These are phyloP conservation scores for Penicillium malachiteum DNA, from an alignment of 495 filamentous ascomycete genomes.

Conservation along the genomic window DNA sequence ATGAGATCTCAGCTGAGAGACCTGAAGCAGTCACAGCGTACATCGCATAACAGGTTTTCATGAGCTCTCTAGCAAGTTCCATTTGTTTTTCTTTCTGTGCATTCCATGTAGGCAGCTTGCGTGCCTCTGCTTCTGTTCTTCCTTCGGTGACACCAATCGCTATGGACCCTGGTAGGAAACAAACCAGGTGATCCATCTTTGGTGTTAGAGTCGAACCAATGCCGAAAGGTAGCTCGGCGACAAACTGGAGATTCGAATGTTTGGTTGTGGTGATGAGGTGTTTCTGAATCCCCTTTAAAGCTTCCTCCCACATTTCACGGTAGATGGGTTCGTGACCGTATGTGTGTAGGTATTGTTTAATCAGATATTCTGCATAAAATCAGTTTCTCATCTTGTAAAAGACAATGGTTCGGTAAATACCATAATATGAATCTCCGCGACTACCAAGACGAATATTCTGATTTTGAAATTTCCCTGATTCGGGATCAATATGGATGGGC, in stretches of 20 bases:
- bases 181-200: constrained; percentile 94
- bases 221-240: constrained; percentile 72
- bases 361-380: constrained; percentile 59
- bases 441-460: constrained; percentile 80
- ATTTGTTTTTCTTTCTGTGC: constrained; percentile 72
- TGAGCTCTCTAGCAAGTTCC: constrained; percentile 72
- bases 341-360: constrained; percentile 85
- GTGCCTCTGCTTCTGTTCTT: constrained; percentile 61
- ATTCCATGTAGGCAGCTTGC: constrained; percentile 60
- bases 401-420: neutral
- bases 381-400: neutral
- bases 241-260: constrained; percentile 69
- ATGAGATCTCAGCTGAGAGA: constrained; percentile 76
- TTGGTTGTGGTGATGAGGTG: constrained; percentile 77
- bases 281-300: constrained; percentile 75
- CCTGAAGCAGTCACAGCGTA: constrained; percentile 77
- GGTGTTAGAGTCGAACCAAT: constrained; percentile 59
- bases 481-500: constrained; percentile 76
- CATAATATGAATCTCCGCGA: constrained; percentile 84
- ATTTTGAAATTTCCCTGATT: constrained; percentile 64
- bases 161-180: constrained; percentile 87
- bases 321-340: constrained; percentile 73
- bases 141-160: constrained; percentile 76
- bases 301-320: constrained; percentile 76
- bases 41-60: constrained; percentile 89